Evolutionary conservation across 2,329 filamentous ascomycete genomes (phyloP).

Genomic region (Talaromyces sp.): DNA sequence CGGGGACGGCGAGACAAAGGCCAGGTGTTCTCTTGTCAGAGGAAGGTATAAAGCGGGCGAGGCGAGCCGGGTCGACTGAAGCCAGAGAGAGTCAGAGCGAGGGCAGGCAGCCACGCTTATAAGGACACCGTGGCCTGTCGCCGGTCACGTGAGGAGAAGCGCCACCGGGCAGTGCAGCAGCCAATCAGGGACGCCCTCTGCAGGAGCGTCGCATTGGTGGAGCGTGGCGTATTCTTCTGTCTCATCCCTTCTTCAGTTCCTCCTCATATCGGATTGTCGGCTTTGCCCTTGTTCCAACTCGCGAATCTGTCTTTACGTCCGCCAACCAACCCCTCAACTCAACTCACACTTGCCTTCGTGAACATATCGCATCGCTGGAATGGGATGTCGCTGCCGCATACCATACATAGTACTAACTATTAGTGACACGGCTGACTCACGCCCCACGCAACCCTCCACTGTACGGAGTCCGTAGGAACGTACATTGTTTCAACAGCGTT

Average conservation of each 20-base stretch:
- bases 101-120: constrained; percentile 29
- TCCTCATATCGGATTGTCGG: not conserved
- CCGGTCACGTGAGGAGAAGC: not conserved
- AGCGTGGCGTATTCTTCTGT: not conserved
- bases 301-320: not conserved
- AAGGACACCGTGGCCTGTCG: constrained; percentile 43
- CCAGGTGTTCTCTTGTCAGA: constrained; percentile 33
- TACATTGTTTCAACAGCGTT: constrained; percentile 7
- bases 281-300: not conserved
- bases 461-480: not conserved
- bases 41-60: constrained; percentile 4
- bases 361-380: not conserved
- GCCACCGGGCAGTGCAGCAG: not conserved
- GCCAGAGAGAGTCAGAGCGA: too few relatives aligned
- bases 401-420: too few relatives aligned
- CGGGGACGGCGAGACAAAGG: constrained; percentile 29
- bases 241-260: not conserved
- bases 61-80: constrained; percentile 20
- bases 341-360: not conserved
- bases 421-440: not conserved
- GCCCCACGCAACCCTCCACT: not conserved
- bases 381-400: not conserved
- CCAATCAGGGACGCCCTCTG: not conserved
- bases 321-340: not conserved
- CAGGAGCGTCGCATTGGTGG: not conserved